Base-by-base conservation (phyloP, 345 rosid species). In the Diplotaxis tenuifolia region DNA sequence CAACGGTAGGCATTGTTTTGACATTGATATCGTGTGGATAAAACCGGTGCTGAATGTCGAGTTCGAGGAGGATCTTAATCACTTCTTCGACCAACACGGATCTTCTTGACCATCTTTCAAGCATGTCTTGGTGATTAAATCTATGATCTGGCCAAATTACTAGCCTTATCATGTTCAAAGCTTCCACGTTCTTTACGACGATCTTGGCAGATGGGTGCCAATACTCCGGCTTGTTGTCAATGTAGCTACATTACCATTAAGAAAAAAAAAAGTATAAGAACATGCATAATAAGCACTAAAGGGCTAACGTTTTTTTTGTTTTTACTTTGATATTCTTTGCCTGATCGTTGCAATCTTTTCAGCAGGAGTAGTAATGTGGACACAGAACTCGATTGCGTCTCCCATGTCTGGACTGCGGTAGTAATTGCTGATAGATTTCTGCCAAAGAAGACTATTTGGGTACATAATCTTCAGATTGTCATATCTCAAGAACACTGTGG, bases 351-450 rank as follows among this genome's bases (percentile, higher is more conserved):
- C 73, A 9, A 92, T 60, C 57, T 87, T 91, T 23, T 90, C 97
- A 0, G 74, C 63, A 0, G 96, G 97, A 65, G 96, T 89, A 7
- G 88, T 71, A 11, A 92, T 38, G 52, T 95, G 97, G 84, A 95
- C 59, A 34, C 40, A 82, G 85, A 94, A 94, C 63, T 89, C 93
- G 6, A 94, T 47, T 2, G 76, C 74, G 3, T 94, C 98, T 12
- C 86, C 87, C 97, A 92, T 95, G 50, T 95, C 99, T 0, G 97
- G 97, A 75, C 99, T 95, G 0, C 96, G 87, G 63, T 92, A 92
- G 74, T 32, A 95, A 80, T 92, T 95, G 52, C 84, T 78, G 40
- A 95, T 92, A 40, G 96, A 70, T 68, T 77, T 90, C 14, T 82
- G 77, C 20, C 93, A 86, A 7, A 95, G 87, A 74, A 83, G 72